Base-by-base conservation (phyloP, 805 yeast genomes). In the Pichia nanzhaoensis region DNA sequence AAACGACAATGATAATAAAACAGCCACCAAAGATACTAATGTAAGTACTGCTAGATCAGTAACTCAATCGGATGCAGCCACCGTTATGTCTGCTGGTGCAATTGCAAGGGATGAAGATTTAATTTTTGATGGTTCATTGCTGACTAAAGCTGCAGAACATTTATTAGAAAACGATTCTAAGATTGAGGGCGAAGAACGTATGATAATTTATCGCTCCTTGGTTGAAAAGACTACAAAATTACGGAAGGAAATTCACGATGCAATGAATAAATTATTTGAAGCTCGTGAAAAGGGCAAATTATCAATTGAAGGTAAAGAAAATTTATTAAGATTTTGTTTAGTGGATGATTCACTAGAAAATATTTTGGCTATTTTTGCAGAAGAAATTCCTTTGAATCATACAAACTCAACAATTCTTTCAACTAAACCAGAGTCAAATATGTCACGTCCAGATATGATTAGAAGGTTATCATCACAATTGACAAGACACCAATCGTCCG, bases 131-230 rank as follows among this genome's bases (percentile, higher is more conserved):
- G 93, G 91, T 5, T 74, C 88, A 0, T 65, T 84, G 46, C 69
- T 84, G 40, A 80, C 87, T 55, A 82, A 82, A 59, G 75, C 87
- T 2, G 91, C 90, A 0, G 88, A 80, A 49, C 75, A 77, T 48
- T 61, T 84, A 44, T 61, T 84, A 44, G 75, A 69, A 41, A 66
- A 64, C 47, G 56, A 56, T 39, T 13, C 16, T 3, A 41, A 52
- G 9, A 51, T 52, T 32, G 63, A 58, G 36, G 65, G 59, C 34
- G 61, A 60, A 34, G 68, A 65, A 34, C 74, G 73, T 49, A 65
- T 61, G 41, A 67, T 74, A 41, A 69, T 77, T 45, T 66, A 73
- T 30, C 68, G 70, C 50, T 78, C 81, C 0, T 63, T 77, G 41
- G 66, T 76, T 39, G 75, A 75, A 49, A 67, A 77, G 50, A 74